These are phyloP conservation scores for Lodderomyces margitis DNA, from an alignment of 1,139 yeast genomes.

Conservation along the genomic window DNA sequence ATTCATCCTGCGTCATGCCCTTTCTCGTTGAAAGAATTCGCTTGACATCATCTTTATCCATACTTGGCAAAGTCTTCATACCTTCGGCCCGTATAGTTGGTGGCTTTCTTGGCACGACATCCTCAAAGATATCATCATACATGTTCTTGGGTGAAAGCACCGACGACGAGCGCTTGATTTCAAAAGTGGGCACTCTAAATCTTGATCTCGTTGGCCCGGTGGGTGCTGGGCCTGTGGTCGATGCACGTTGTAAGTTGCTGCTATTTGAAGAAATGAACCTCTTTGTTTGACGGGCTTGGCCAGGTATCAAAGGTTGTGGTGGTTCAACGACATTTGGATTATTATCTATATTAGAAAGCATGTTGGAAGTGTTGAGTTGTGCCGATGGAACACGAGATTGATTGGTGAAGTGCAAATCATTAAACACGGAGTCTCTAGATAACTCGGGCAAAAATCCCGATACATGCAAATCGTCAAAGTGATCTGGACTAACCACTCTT, in stretches of 20 bases:
- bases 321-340: conserved; percentile 22
- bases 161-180: conserved; percentile 38
- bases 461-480: conserved; percentile 35
- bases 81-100: conserved; percentile 43
- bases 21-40: conserved; percentile 40
- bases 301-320: conserved; percentile 17
- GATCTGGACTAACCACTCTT: conserved; percentile 38
- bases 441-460: conserved; percentile 46
- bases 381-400: conserved; percentile 20
- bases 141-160: conserved; percentile 36
- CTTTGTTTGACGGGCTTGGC: conserved; percentile 9
- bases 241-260: conserved; percentile 4
- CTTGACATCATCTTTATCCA: conserved; percentile 49
- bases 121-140: conserved; percentile 46
- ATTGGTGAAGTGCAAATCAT: conserved; percentile 28
- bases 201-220: conserved; percentile 20
- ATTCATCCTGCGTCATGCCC: conserved; percentile 44
- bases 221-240: conserved; percentile 4
- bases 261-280: conserved; percentile 6
- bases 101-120: conserved; percentile 21
- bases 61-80: conserved; percentile 46
- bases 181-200: conserved; percentile 46
- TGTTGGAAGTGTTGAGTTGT: conserved; percentile 30
- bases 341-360: conserved; percentile 26
- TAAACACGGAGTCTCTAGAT: conserved; percentile 50